Evolutionary conservation across 306 rosid species (phyloP).

Genomic region (Dicorynia guianensis): DNA sequence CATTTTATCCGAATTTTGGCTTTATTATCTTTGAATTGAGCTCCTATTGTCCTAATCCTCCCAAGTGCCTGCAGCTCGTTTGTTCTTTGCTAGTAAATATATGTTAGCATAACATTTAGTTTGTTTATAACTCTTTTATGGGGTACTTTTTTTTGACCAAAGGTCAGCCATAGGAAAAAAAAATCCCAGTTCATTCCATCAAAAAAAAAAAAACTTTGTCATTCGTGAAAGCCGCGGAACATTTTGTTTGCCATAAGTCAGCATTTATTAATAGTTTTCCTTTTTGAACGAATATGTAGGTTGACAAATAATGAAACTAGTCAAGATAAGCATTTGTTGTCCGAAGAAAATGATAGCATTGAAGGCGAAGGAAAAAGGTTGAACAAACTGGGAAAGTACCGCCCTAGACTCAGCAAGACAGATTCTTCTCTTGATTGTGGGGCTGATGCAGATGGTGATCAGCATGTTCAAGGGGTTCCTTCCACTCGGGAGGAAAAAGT

Average conservation of each 20-base stretch:
- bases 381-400: slow-evolving; percentile 71
- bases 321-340: slow-evolving; percentile 65
- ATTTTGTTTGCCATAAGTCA: slow-evolving; percentile 13
- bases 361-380: slow-evolving; percentile 74
- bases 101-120: neutral
- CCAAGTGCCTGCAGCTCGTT: neutral
- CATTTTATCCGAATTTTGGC: neutral
- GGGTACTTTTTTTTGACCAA: neutral
- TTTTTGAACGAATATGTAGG: slow-evolving; percentile 47
- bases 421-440: slow-evolving; percentile 77
- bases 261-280: slow-evolving; percentile 1
- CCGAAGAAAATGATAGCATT: slow-evolving; percentile 58
- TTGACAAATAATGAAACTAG: slow-evolving; percentile 60
- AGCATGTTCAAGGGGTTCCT: slow-evolving; percentile 78
- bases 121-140: neutral
- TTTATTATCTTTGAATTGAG: neutral
- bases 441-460: slow-evolving; percentile 82
- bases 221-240: slow-evolving; percentile 9
- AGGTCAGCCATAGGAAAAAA: neutral
- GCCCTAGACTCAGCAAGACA: slow-evolving; percentile 72
- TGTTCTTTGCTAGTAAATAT: neutral
- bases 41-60: too few species aligned
- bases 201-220: neutral
- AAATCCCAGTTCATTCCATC: neutral
- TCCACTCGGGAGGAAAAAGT: slow-evolving; percentile 95